Percentiles rank a stretch among this genome's conserved stretches.
Conservation (phyloP, 805 yeast species). For the Saturnispora serradocipensis region DNA sequence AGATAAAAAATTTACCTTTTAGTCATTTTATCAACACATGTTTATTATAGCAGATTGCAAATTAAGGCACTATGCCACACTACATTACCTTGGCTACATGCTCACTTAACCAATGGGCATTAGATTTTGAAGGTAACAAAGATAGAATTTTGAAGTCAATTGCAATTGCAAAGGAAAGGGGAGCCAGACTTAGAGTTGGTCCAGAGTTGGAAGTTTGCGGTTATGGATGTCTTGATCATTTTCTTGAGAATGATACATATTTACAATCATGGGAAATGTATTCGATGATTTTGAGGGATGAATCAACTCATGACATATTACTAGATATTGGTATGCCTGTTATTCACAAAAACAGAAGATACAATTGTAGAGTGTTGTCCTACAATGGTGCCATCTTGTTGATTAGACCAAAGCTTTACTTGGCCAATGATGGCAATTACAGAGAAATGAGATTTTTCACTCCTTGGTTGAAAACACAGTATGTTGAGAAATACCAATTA, state of each 20-base stretch:
- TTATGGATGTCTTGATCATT: slow-evolving; percentile 92
- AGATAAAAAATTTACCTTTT: not conserved
- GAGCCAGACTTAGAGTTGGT: slow-evolving; percentile 85
- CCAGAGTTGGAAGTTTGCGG: slow-evolving; percentile 95
- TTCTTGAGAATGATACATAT: slow-evolving; percentile 79
- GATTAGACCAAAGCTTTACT: slow-evolving; percentile 85
- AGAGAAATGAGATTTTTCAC: slow-evolving; percentile 96
- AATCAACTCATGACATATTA: slow-evolving; percentile 66
- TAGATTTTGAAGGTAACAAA: slow-evolving; percentile 94
- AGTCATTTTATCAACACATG: not conserved
- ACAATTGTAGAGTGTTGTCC: slow-evolving; percentile 84
- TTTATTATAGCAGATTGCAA: not conserved
- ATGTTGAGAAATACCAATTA: slow-evolving; percentile 61
- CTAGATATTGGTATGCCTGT: slow-evolving; percentile 95
- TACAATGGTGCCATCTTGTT: slow-evolving; percentile 69
- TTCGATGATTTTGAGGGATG: slow-evolving; percentile 57
- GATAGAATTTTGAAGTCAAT: slow-evolving; percentile 84
- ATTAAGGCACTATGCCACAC: slow-evolving; percentile 54
- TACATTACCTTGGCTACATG: slow-evolving; percentile 87
- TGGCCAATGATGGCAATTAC: slow-evolving; percentile 97
- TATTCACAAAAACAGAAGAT: slow-evolving; percentile 75
- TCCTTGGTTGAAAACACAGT: slow-evolving; percentile 80
- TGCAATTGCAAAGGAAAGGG: slow-evolving; percentile 57
- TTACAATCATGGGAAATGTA: slow-evolving; percentile 94
- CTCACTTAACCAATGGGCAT: slow-evolving; percentile 96